Base-by-base conservation (phyloP, 768 basidiomycete genomes). In the Hygrophoropsis aurantiaca region DNA sequence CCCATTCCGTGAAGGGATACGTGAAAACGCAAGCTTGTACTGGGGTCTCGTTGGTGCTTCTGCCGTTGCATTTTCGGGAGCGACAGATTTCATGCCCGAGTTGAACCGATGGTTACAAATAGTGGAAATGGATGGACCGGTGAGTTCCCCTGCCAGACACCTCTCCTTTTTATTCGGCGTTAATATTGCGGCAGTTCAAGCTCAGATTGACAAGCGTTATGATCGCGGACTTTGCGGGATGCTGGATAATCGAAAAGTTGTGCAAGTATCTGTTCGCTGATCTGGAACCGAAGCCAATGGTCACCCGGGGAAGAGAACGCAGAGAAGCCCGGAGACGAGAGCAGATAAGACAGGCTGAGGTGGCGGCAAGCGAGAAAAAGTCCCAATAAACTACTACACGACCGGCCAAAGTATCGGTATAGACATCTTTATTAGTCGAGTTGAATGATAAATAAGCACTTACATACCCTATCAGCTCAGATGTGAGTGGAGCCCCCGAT, bases 1-100 rank as follows among this genome's bases (percentile, higher is more conserved):
- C 27, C 97, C 97, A 0, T 99, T 98, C 85, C 85, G 97, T 26
- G 97, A 99, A 69, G 93, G 93, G 30, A 97, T 99, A 61, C 80
- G 90, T 3, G 97, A 99, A 70, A 99, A 99, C 67, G 72, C 85
- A 3, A 88, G 93, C n/a, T 64, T 99, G 16, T 97, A 81, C 67
- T 98, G 85, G 74, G 97, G 97, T 20, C 81, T 98, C 10, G 73
- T 97, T 33, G 91, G 88, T 9, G 95, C 93, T 23, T 83, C 83
- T 44, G 79, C 82, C 3, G 94, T 99, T 5, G 97, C 97, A 9
- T 91, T 97, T 69, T 88, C 80, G 9, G 97, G 97, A 24, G 82
- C 95, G 5, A 93, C 90, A 1, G 93, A 99, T 63, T 87, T 99
- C 56, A 74, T 97, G 62, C 97, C 97, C 2, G 97, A 99, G 69